These are phyloP conservation scores for Verticillium nubilum DNA, from an alignment of 2,329 filamentous ascomycete genomes.

Conservation along the genomic window DNA sequence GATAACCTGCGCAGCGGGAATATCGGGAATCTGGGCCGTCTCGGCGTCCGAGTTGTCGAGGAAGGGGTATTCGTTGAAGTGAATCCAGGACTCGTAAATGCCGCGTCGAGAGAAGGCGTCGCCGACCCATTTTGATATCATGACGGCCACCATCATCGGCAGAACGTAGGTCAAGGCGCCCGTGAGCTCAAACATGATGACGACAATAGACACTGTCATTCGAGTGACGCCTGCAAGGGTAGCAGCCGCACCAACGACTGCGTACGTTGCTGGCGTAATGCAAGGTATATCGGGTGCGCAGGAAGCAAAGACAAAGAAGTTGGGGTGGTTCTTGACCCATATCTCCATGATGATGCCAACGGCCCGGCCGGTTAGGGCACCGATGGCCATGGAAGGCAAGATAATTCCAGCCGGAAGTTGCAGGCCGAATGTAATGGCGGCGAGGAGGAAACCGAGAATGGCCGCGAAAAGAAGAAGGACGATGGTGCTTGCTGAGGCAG, in stretches of 20 bases:
- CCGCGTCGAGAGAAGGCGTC: constrained; percentile 89
- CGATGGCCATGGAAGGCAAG: constrained; percentile 92
- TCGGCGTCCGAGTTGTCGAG: constrained; percentile 79
- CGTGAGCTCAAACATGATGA: constrained; percentile 99
- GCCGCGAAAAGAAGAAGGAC: constrained; percentile 78
- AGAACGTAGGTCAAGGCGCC: constrained; percentile 94
- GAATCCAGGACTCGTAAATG: constrained; percentile 98
- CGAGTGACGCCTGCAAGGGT: constrained; percentile 90
- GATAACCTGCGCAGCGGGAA: constrained; percentile 85
- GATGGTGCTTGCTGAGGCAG: constrained; percentile 76
- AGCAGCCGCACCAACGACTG: constrained; percentile 90
- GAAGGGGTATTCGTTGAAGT: constrained; percentile 91
- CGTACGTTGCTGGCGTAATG: constrained; percentile 91
- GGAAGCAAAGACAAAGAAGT: constrained; percentile 69
- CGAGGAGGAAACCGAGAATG: constrained; percentile 76
- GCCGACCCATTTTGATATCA: constrained; percentile 97
- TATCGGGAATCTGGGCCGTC: constrained; percentile 68
- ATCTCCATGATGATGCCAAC: constrained; percentile 87
- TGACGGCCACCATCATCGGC: constrained; percentile 97
- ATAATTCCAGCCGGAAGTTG: constrained; percentile 95
- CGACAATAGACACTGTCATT: constrained; percentile 97
- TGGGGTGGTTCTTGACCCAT: constrained; percentile 73
- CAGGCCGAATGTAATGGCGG: constrained; percentile 85
- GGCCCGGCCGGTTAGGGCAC: constrained; percentile 82
- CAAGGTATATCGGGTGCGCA: constrained; percentile 85